These are phyloP conservation scores for Yarrowia sp. DNA, from an alignment of 805 yeast genomes.

Conservation along the genomic window DNA sequence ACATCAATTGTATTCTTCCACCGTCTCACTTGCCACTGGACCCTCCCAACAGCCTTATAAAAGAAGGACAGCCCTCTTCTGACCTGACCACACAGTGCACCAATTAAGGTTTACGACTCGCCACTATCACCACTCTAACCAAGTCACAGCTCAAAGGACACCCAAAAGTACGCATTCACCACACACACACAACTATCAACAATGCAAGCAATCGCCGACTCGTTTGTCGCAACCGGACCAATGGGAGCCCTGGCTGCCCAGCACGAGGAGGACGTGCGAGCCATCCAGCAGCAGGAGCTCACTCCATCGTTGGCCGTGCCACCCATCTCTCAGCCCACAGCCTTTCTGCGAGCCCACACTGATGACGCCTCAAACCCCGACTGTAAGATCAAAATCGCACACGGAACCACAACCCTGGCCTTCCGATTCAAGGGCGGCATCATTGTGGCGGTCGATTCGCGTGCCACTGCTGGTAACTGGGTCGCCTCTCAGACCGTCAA, in stretches of 20 bases:
- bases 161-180: conserved; percentile 1
- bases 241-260: conserved; percentile 27
- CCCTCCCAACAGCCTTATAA: not conserved
- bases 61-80: not conserved
- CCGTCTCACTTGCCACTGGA: not conserved
- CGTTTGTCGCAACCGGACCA: conserved; percentile 30
- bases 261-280: conserved; percentile 30
- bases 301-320: conserved; percentile 35
- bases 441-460: conserved; percentile 91
- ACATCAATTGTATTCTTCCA: not conserved
- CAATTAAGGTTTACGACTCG: conserved; percentile 3
- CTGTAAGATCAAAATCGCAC: conserved; percentile 93
- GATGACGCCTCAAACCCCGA: conserved; percentile 92
- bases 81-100: not conserved
- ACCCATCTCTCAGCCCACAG: conserved; percentile 59
- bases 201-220: conserved; percentile 39
- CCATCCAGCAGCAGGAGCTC: conserved; percentile 29
- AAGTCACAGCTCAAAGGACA: conserved; percentile 3
- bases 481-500: conserved; percentile 97
- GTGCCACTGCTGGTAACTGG: conserved; percentile 98
- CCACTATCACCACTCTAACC: conserved; percentile 22
- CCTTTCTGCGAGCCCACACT: conserved; percentile 94
- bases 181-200: conserved; percentile 14
- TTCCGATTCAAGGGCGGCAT: conserved; percentile 96
- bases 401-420: conserved; percentile 98